Conservation (phyloP, 139 green algal species). For the Microglena sp. region DNA sequence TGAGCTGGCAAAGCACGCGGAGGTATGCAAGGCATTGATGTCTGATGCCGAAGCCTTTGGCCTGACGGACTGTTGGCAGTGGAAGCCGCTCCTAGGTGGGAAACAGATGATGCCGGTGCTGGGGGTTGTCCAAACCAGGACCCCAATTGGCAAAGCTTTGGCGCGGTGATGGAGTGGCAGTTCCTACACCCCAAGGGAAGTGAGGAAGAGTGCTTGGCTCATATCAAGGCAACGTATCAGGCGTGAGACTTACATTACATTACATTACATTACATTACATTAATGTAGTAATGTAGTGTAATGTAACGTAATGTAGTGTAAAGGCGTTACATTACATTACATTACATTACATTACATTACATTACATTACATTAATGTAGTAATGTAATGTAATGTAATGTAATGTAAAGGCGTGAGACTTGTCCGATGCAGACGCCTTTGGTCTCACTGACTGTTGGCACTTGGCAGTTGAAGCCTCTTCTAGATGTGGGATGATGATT, state of each 20-base stretch:
- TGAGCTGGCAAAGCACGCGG: slow-evolving; percentile 6
- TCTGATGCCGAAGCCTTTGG: slow-evolving; percentile 35
- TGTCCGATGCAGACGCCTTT: slow-evolving; percentile 34
- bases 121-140: slow-evolving; percentile 45
- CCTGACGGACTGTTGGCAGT: slow-evolving; percentile 52
- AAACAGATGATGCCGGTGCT: slow-evolving; percentile 51
- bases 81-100: slow-evolving; percentile 62
- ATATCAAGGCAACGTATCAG: too few species aligned
- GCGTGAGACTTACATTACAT: too few species aligned
- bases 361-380: too few species aligned
- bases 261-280: too few species aligned
- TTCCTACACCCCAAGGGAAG: slow-evolving; percentile 48
- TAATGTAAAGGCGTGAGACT: too few species aligned
- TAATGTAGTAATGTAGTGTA: too few species aligned
- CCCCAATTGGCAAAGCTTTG: slow-evolving; percentile 44
- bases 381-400: too few species aligned
- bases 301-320: too few species aligned
- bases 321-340: too few species aligned
- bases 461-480: slow-evolving; percentile 57
- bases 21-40: slow-evolving; percentile 28
- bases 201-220: slow-evolving; percentile 24
- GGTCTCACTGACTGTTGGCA: slow-evolving; percentile 51
- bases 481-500: slow-evolving; percentile 61
- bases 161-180: slow-evolving; percentile 62
- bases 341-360: too few species aligned